Percentiles rank a stretch among this genome's conserved stretches.
These are phyloP conservation scores for Eucalyptus microcorys DNA, from an alignment of 345 rosid genomes.

Conservation along the genomic window DNA sequence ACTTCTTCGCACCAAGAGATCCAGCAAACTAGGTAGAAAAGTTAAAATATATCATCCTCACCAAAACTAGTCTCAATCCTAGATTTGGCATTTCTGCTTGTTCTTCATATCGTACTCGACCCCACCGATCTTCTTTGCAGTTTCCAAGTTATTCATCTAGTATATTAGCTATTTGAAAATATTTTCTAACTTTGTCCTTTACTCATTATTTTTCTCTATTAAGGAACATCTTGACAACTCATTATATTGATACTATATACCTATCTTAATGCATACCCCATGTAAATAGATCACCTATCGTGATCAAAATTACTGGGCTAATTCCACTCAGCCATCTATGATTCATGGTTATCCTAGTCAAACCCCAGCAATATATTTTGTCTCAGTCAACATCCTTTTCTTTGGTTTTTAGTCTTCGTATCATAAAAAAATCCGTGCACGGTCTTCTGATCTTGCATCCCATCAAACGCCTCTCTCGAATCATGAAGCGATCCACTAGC, in stretches of 20 bases:
- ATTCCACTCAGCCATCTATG: neutral
- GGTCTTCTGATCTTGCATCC: constrained; percentile 37
- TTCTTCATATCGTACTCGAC: neutral
- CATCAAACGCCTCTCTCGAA: constrained; percentile 48
- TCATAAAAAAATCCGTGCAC: neutral
- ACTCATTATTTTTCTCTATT: neutral
- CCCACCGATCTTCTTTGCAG: neutral
- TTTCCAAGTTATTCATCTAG: neutral
- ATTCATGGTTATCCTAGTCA: neutral
- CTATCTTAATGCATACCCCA: neutral
- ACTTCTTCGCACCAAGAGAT: neutral
- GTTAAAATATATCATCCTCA: neutral
- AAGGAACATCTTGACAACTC: neutral
- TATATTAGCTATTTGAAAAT: neutral
- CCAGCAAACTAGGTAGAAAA: neutral
- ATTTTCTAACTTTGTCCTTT: neutral
- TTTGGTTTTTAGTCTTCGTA: neutral
- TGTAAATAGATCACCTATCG: neutral
- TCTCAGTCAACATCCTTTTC: constrained; percentile 41
- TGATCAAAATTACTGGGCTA: neutral
- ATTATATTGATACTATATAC: neutral
- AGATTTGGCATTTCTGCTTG: neutral
- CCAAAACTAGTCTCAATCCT: neutral
- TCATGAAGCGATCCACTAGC: constrained; percentile 29
- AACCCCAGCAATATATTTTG: constrained; percentile 11